Evolutionary conservation across 495 filamentous ascomycete genomes (phyloP), one percentile per base, ranked within the genome.

Genomic region (Hypoxylon intermedium): DNA sequence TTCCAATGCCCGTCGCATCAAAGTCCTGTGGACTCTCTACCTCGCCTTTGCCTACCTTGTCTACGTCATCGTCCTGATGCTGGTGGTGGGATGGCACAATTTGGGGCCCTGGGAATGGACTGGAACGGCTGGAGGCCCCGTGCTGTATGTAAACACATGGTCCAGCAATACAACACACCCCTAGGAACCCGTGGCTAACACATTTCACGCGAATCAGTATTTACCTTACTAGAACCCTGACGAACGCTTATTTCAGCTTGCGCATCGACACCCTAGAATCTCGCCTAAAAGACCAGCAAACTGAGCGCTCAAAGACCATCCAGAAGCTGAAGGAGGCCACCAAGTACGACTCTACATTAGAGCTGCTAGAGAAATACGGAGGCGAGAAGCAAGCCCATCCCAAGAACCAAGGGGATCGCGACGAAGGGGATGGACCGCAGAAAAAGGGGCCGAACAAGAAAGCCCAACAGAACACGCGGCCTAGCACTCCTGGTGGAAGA

Each of bases 291-390:
- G 82, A 79, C 1, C 81, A 91, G 9, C 82, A 93, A 46, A 80
- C 83, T 51, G 89, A 97, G 73, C 85, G 92, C 40, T 83, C 88
- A 47, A 85, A 86, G 65, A 95, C 92, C 1, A 97, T 98, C 60
- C 89, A 95, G 68, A 93, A 92, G 74, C 85, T 98, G 43, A 98
- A 98, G 74, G 83, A 85, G 23, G 92, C 92, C 15, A 98, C 94
- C 28, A 96, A 90, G 69, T 98, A 95, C 76, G 89, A 97, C 73
- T 92, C 92, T 5, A 98, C 94, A 12, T 89, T 95, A 68, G 85
- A 96, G 66, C 75, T 98, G 45, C 83, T 98, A 2, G 89, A 98
- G 67, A 98, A 97, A 68, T 98, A 98, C 71, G 93, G 90, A 31
- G 78, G 83, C 13, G 79, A 68, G 71, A 85, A 56, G 68, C 76